Conservation (phyloP, 192 early-diverging fungal species). For the Spizellomyces punctatus region DNA sequence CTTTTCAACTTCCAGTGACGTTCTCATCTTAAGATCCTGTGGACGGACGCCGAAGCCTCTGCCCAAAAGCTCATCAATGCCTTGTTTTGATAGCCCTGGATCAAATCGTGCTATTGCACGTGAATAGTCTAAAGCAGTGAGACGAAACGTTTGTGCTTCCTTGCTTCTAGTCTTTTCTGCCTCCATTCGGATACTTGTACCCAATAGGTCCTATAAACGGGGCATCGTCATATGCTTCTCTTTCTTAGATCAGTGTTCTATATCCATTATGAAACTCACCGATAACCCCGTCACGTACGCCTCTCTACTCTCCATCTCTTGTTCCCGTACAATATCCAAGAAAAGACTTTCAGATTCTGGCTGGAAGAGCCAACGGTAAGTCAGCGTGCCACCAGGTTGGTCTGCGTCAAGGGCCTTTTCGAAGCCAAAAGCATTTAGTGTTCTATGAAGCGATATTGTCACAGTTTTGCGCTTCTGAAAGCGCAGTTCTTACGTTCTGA, state of each 20-base stretch:
- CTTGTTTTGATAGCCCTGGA: slow-evolving; percentile 24
- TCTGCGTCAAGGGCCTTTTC: slow-evolving; percentile 51
- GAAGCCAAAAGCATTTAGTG: not conserved
- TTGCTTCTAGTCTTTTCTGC: slow-evolving; percentile 8
- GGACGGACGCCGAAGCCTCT: slow-evolving; percentile 34
- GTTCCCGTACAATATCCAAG: slow-evolving; percentile 47
- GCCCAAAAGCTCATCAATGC: slow-evolving; percentile 33
- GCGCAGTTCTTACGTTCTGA: slow-evolving; percentile 27
- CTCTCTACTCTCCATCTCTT: slow-evolving; percentile 41
- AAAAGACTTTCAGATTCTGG: slow-evolving; percentile 44
- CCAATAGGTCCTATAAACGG: not conserved
- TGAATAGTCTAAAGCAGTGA: slow-evolving; percentile 31
- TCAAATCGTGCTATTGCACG: slow-evolving; percentile 38
- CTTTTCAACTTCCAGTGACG: slow-evolving; percentile 28
- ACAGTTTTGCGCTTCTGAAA: not conserved
- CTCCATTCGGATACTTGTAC: slow-evolving; percentile 15
- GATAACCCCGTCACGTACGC: slow-evolving; percentile 33
- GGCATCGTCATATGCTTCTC: no score
- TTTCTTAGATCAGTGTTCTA: not conserved
- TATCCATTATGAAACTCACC: slow-evolving; percentile 8
- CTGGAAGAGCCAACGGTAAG: slow-evolving; percentile 51
- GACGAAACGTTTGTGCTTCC: slow-evolving; percentile 15
- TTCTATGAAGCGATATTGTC: not conserved
- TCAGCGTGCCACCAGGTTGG: slow-evolving; percentile 43
- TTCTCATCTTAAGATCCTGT: slow-evolving; percentile 31